Base-by-base conservation (phyloP, 768 basidiomycete species). In the Trametes coccinea region DNA sequence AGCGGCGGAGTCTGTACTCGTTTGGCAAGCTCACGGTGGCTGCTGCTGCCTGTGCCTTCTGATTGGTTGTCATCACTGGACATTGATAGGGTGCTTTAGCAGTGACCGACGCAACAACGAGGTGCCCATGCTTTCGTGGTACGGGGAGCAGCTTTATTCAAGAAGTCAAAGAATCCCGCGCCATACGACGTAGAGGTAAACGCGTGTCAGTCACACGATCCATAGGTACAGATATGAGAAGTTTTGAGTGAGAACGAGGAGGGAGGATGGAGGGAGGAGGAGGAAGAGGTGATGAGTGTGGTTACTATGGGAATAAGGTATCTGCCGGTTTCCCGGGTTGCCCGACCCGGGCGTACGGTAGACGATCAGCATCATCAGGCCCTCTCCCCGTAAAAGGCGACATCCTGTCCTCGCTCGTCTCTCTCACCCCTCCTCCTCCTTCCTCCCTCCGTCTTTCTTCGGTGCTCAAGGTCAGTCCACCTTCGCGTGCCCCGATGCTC, bases 261-360 rank as follows among this genome's bases (percentile, higher is more conserved):
- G 40, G 39, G 39, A 47, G 37, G 43, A 30, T 22, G 22, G 22
- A 22, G 22, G 47, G 41, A 44, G 51, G 51, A 54, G 53, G 50
- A 44, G 31, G 11, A 53, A 59, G 45, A 43, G 40, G 30, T 16
- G 17, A 17, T 17, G 37, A 45, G 10, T 44, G 46, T 41, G 52
- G 64, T 65, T 56, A 49, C 51, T 56, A 66, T 66, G 60, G 64
- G 27, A 48, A 66, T 66, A 47, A 59, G 56, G 60, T 62, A 60
- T 62, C 55, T 63, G 62, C 63, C 66, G 66, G 66, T 67, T 59
- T 65, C 66, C 66, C 66, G 66, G 66, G 65, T 59, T 65, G 63
- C 66, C 66, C 66, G 66, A 56, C 40, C 63, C 66, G 56, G 59
- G 34, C 34, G 22, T 37, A 44, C 39, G 66, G 66, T 61, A 64